Base-by-base conservation (phyloP, 2,329 filamentous ascomycete species). In the Chaetomium sp. region DNA sequence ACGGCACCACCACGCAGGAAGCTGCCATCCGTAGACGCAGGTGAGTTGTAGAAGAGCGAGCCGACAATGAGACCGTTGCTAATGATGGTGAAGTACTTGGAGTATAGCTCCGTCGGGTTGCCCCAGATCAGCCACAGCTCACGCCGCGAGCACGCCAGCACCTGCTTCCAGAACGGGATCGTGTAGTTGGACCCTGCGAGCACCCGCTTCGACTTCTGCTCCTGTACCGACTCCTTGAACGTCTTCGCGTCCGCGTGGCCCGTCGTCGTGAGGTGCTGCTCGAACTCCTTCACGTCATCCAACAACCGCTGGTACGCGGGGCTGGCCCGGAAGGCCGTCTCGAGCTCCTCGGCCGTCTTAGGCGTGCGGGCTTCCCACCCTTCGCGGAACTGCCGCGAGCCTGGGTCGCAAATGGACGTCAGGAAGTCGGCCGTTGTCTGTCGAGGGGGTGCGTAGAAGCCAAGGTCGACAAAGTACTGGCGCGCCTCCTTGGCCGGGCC, bases 341-440 rank as follows among this genome's bases (percentile, higher is more conserved):
- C 81, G 56, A 92, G 78, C 38, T 89, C 87, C 49, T 81, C 78
- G 0, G 88, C 73, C 0, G 85, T 87, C 64, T 85, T 87, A 0
- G 88, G 89, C 1, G 85, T 81, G 3, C 78, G 80, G 7, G 78
- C 74, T 64, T 91, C 84, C 61, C 77, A 85, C 1, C 86, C 87
- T 0, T 76, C 69, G 19, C 85, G 80, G 67, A 91, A 85, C 12
- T 79, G 77, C 38, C 89, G 79, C 65, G 90, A 88, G 8, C 79
- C 81, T 1, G 85, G 81, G 66, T 92, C 89, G 1, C 87, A 89
- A 12, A 90, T 77, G 0, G 86, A 85, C 1, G 88, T 91, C 45
- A 91, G 70, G 71, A 91, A 91, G 67, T 91, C 88, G 1, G 87
- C 82, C 0, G 88, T 91, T 0, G 88, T 91, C 65, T 86, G 74